A percentile compares a stretch with the other conserved stretches of the same genome.
Evolutionary conservation across 2,329 filamentous ascomycete genomes (phyloP).

Genomic region (Aspergillus vadensis): DNA sequence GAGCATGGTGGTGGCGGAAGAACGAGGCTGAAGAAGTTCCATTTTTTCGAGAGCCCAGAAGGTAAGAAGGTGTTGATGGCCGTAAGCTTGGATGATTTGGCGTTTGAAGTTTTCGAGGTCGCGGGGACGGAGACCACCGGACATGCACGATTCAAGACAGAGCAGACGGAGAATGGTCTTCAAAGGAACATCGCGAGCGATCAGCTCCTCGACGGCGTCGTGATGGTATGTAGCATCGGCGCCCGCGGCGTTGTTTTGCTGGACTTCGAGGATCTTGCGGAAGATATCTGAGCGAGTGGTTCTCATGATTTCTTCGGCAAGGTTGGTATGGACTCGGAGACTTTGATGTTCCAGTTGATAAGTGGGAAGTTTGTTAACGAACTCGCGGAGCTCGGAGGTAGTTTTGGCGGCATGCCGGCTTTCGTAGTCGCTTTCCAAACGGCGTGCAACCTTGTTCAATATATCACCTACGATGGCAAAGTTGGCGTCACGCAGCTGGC

Average conservation of each 20-base stretch:
- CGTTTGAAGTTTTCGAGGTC: slow-evolving; percentile 89
- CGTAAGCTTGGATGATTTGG: slow-evolving; percentile 87
- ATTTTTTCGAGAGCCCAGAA: slow-evolving; percentile 86
- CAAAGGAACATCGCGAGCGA: slow-evolving; percentile 79
- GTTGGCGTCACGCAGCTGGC: slow-evolving; percentile 85
- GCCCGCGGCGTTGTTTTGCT: slow-evolving; percentile 91
- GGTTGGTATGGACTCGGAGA: slow-evolving; percentile 84
- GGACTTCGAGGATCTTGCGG: slow-evolving; percentile 83
- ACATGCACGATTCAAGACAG: slow-evolving; percentile 88
- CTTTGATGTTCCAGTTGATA: slow-evolving; percentile 94
- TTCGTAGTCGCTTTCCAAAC: slow-evolving; percentile 85
- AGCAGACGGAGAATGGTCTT: slow-evolving; percentile 79
- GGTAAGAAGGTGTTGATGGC: slow-evolving; percentile 90
- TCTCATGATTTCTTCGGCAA: slow-evolving; percentile 95
- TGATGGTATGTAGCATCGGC: slow-evolving; percentile 87
- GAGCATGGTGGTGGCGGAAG: slow-evolving; percentile 76
- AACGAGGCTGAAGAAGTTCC: slow-evolving; percentile 76
- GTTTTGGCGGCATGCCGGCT: slow-evolving; percentile 82
- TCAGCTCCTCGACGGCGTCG: slow-evolving; percentile 90
- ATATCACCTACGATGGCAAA: slow-evolving; percentile 90
- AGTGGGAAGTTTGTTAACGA: slow-evolving; percentile 88
- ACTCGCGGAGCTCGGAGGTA: slow-evolving; percentile 87
- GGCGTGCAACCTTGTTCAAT: slow-evolving; percentile 85
- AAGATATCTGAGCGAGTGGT: slow-evolving; percentile 88
- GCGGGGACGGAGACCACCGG: slow-evolving; percentile 81